These are phyloP conservation scores for Wallacemonas sp. DNA, from an alignment of 208 protist species.

Conservation along the genomic window DNA sequence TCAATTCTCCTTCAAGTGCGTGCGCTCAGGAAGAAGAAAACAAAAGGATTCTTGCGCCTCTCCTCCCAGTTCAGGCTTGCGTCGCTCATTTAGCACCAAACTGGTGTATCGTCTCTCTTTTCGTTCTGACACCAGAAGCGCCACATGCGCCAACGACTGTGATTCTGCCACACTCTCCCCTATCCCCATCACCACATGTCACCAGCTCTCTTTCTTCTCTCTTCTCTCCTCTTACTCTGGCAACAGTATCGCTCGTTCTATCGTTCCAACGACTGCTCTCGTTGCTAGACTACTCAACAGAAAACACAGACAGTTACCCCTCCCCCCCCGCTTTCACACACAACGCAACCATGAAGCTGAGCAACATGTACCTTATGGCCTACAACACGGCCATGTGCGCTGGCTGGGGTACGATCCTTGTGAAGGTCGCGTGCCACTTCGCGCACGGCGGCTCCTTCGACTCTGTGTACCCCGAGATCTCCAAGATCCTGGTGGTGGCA, in stretches of 20 bases:
- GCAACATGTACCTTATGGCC: constrained; percentile 65
- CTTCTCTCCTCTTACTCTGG: constrained; percentile 8
- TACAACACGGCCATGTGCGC: constrained; percentile 81
- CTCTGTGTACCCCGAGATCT: constrained; percentile 69
- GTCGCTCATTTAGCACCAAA: too few species aligned
- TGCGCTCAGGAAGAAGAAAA: too few species aligned
- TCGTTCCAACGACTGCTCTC: too few species aligned
- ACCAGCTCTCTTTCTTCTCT: constrained; percentile 4
- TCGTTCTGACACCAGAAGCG: too few species aligned
- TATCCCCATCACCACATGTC: background rate
- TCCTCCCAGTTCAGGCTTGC: too few species aligned
- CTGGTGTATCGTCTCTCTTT: too few species aligned
- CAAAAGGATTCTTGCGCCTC: too few species aligned
- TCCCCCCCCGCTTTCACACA: background rate
- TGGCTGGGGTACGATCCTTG: constrained; percentile 68
- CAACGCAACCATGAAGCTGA: constrained; percentile 31
- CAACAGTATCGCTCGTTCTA: constrained; percentile 4
- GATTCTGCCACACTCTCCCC: too few species aligned
- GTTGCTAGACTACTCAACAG: too few species aligned
- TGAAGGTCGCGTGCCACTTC: constrained; percentile 49
- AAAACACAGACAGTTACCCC: background rate
- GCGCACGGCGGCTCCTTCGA: constrained; percentile 25
- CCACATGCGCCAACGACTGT: too few species aligned
- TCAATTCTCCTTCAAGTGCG: too few species aligned
- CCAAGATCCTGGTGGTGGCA: constrained; percentile 64